Percentiles rank a stretch among this genome's conserved stretches.
Conservation (phyloP, 768 basidiomycete genomes). For the Xerocomellus dryophilus region DNA sequence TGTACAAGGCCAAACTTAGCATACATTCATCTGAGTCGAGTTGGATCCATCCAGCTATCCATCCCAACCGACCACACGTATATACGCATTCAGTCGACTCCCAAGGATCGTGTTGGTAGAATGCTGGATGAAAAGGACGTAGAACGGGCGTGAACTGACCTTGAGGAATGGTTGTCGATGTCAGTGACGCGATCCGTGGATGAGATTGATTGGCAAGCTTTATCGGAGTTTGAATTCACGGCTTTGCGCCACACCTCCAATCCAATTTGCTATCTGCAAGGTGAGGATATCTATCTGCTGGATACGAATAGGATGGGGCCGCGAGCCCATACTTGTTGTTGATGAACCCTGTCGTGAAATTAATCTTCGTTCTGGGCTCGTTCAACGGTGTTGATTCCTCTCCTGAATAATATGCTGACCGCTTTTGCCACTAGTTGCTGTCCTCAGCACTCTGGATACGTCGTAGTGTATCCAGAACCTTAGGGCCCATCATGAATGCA, state of each 20-base stretch:
- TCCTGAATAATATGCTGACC: constrained; percentile 10
- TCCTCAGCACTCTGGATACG: neutral
- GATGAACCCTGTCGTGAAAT: constrained; percentile 53
- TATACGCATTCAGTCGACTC: constrained; percentile 18
- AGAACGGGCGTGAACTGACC: constrained; percentile 50
- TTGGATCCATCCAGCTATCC: constrained; percentile 52
- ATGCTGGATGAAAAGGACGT: constrained; percentile 16
- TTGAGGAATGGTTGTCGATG: constrained; percentile 57
- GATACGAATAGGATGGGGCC: constrained; percentile 48
- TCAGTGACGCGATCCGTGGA: constrained; percentile 30
- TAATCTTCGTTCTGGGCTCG: constrained; percentile 46
- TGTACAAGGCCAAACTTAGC: constrained; percentile 25
- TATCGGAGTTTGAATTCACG: constrained; percentile 27
- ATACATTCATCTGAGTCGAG: constrained; percentile 29
- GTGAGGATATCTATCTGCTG: constrained; percentile 11
- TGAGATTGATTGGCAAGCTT: constrained; percentile 4
- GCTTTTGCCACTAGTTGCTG: neutral
- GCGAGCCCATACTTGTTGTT: constrained; percentile 68
- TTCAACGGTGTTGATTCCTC: neutral
- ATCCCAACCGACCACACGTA: constrained; percentile 25
- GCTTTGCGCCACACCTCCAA: constrained; percentile 17
- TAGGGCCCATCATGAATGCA: constrained; percentile 68
- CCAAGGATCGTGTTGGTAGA: neutral
- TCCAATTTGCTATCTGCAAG: constrained; percentile 21
- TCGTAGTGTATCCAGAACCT: neutral